These are phyloP conservation scores for Apophysomyces elegans DNA, from an alignment of 371 early-diverging fungal genomes.

Conservation along the genomic window DNA sequence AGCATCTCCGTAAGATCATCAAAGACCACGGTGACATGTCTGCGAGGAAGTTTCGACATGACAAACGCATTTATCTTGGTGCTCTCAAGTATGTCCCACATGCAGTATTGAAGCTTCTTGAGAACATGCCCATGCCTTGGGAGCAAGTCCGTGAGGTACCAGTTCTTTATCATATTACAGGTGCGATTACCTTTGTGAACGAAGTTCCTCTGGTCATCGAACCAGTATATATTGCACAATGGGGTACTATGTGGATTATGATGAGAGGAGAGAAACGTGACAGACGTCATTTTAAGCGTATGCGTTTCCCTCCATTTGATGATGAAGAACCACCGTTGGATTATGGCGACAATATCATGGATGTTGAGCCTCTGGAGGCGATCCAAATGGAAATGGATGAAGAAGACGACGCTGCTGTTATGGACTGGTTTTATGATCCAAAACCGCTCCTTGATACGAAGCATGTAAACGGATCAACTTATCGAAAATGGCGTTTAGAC, in stretches of 20 bases:
- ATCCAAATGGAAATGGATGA: conserved; percentile 98
- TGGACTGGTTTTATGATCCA: conserved; percentile 97
- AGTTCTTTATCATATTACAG: conserved; percentile 98
- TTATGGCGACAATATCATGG: conserved; percentile 97
- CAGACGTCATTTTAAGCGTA: conserved; percentile 97
- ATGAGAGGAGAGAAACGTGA: conserved; percentile 98
- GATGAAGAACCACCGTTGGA: conserved; percentile 98
- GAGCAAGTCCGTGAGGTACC: conserved; percentile 96
- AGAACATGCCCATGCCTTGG: conserved; percentile 99
- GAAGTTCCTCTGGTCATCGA: conserved; percentile 96
- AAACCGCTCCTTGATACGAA: conserved; percentile 89
- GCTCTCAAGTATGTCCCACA: conserved; percentile 99
- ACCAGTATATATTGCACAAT: conserved; percentile 96
- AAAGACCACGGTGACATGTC: conserved; percentile 99
- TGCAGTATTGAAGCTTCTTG: conserved; percentile 95
- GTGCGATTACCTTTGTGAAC: conserved; percentile 98
- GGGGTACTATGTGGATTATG: conserved; percentile 99
- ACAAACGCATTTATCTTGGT: conserved; percentile 96
- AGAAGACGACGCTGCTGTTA: conserved; percentile 93
- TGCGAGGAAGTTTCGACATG: conserved; percentile 94
- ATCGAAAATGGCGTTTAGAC: conserved; percentile 91
- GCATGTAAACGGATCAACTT: conserved; percentile 88
- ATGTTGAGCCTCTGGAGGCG: conserved; percentile 96
- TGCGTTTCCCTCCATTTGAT: conserved; percentile 98
- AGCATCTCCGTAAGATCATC: conserved; percentile 96